Percentiles rank a stretch among this genome's conserved stretches.
These are phyloP conservation scores for Scleroderma citrinum DNA, from an alignment of 768 basidiomycete species.

Conservation along the genomic window DNA sequence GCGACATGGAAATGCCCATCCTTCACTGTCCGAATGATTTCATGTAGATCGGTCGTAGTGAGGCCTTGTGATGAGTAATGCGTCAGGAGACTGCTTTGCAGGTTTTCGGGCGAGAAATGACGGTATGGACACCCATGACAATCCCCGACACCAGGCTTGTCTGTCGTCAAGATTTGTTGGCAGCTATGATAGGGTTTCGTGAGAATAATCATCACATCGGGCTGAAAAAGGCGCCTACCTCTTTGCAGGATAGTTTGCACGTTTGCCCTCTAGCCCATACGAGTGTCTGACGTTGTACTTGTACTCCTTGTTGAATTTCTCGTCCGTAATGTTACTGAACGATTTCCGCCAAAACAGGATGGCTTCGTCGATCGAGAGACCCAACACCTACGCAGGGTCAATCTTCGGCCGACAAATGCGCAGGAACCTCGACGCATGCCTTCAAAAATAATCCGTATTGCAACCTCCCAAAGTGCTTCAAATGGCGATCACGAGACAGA, in stretches of 20 bases:
- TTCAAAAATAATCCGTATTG: conserved; percentile 95
- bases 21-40: conserved; percentile 78
- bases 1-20: conserved; percentile 86
- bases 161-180: conserved; percentile 71
- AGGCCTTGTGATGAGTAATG: conserved; percentile 62
- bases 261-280: conserved; percentile 90
- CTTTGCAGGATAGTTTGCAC: conserved; percentile 91
- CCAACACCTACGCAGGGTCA: conserved; percentile 60
- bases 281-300: conserved; percentile 96
- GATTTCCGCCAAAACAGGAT: conserved; percentile 88
- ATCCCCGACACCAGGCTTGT: conserved; percentile 62
- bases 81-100: conserved; percentile 69
- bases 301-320: conserved; percentile 97
- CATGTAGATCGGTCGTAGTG: conserved; percentile 63
- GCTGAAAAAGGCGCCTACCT: conserved; percentile 40
- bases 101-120: conserved; percentile 78
- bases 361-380: conserved; percentile 92
- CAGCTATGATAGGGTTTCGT: conserved; percentile 49
- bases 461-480: conserved; percentile 89
- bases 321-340: conserved; percentile 74
- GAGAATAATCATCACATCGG: not conserved
- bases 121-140: conserved; percentile 91
- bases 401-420: not conserved
- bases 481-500: conserved; percentile 69
- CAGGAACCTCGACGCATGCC: conserved; percentile 36